Evolutionary conservation across 805 yeast species (phyloP), one percentile per base, ranked within the genome.

Genomic region (Myxozyma geophila): DNA sequence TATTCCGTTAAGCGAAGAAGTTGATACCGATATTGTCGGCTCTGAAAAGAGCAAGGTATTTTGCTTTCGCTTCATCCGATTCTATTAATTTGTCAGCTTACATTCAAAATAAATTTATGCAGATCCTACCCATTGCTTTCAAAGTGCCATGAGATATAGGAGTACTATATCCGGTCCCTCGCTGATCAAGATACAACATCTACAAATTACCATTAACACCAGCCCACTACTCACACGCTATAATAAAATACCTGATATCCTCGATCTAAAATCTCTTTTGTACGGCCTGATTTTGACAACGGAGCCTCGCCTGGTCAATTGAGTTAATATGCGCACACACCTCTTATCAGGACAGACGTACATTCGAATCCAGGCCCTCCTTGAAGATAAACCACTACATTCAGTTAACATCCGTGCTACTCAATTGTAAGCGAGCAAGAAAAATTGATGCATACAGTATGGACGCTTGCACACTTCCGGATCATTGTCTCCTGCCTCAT

Each of bases 151-250:
- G 70, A 52, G 82, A 83, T 19, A 85, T 70, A 0, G 84, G 80
- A 2, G 81, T 74, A 53, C 85, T 81, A 33, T 81, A 71, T 0
- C 88, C 88, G 0, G 88, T 85, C n/a, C 88, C 88, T 70, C 88
- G 73, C 70, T 85, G 88, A 74, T 85, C 88, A 54, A 83, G 73
- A 47, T 77, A 79, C 13, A 85, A 72, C 7, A 82, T 73, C 70
- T 78, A 2, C 3, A 15, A 23, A 23, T 8, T 13, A 19, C 13
- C 15, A n/a, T 12, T 7, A 35, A 8, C 43, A 52, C 15, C 41
- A 17, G 17, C 7, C 15, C 35, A 12, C 10, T 7, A 40, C 23
- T 21, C 12, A 9, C 36, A n/a, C 12, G 21, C 23, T 19, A 10
- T 15, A 15, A 21, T 7, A 35, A 52, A 15, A 13, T 36, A 64